Percentiles rank a stretch among this genome's conserved stretches.
Conservation (phyloP, 495 filamentous ascomycete genomes). For the Penicillium macrosclerotiorum region DNA sequence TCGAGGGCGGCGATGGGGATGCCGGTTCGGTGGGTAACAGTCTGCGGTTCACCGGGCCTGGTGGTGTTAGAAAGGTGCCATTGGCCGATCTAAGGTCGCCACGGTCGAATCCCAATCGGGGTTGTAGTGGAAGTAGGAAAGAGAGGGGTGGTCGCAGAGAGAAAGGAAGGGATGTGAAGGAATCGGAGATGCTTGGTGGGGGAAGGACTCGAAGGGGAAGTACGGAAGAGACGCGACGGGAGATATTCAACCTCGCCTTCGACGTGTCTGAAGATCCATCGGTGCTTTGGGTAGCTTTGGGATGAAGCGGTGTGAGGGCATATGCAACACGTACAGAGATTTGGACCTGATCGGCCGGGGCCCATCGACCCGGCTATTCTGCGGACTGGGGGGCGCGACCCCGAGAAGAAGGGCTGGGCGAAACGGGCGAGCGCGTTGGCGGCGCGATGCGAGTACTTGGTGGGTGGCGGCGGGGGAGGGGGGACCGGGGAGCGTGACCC, state of each 20-base stretch:
- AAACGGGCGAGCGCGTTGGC: slow-evolving; percentile 57
- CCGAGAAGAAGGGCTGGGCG: slow-evolving; percentile 56
- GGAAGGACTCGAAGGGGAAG: too few species aligned
- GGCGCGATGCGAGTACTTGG: slow-evolving; percentile 50
- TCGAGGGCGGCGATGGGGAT: slow-evolving; percentile 74
- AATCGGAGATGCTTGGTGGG: too few species aligned
- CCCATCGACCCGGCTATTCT: slow-evolving; percentile 37
- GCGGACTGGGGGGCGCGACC: slow-evolving; percentile 55
- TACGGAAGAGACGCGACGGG: too few species aligned
- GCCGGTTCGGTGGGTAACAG: slow-evolving; percentile 68
- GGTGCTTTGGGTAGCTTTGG: background rate
- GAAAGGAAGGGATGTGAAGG: background rate
- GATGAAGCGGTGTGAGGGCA: slow-evolving; percentile 22
- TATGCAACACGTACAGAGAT: slow-evolving; percentile 37
- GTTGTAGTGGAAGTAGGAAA: slow-evolving; percentile 2
- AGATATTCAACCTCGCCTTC: too few species aligned
- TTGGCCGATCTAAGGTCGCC: slow-evolving; percentile 8
- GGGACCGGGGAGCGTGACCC: slow-evolving; percentile 37
- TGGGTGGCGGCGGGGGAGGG: slow-evolving; percentile 51
- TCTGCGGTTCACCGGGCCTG: slow-evolving; percentile 68
- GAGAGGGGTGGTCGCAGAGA: background rate
- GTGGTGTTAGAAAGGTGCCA: slow-evolving; percentile 21
- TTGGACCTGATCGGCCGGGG: slow-evolving; percentile 41
- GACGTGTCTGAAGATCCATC: too few species aligned
- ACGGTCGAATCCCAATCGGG: too few species aligned